Conservation (phyloP, 306 rosid species). For the Urtica urens region DNA sequence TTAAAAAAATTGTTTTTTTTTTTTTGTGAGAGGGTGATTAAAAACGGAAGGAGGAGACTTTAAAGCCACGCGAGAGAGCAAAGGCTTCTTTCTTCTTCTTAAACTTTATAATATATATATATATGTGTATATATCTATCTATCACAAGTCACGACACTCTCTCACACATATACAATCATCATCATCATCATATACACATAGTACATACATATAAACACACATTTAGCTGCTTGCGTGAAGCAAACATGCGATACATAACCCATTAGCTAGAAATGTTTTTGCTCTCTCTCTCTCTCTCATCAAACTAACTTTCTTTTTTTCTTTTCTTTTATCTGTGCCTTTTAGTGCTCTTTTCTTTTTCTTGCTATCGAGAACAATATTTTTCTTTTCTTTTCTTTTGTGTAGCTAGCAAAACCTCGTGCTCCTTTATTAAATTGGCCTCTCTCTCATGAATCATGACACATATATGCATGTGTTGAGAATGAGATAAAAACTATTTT, state of each 20-base stretch:
- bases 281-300: constrained; percentile 13
- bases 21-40: constrained; percentile 1
- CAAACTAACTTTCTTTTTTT: constrained; percentile 11
- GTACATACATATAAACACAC: constrained; percentile 20
- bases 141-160: too few species aligned
- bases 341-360: constrained; percentile 1
- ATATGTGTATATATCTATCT: too few species aligned
- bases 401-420: constrained; percentile 27
- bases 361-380: constrained; percentile 23
- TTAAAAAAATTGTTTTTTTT: too few species aligned
- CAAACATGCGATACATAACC: constrained; percentile 62
- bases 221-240: constrained; percentile 93
- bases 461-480: not conserved
- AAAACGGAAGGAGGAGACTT: constrained; percentile 40
- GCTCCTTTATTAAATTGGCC: constrained; percentile 2
- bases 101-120: too few species aligned
- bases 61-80: constrained; percentile 89
- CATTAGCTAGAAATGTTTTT: constrained; percentile 20
- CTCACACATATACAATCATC: too few species aligned
- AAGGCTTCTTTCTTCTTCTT: too few species aligned
- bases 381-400: too few species aligned
- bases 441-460: constrained; percentile 4
- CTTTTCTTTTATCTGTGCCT: constrained; percentile 1
- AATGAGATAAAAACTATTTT: too few species aligned
- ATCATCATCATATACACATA: too few species aligned